Evolutionary conservation across 306 rosid species (phyloP).

Genomic region (Rosa rugosa): DNA sequence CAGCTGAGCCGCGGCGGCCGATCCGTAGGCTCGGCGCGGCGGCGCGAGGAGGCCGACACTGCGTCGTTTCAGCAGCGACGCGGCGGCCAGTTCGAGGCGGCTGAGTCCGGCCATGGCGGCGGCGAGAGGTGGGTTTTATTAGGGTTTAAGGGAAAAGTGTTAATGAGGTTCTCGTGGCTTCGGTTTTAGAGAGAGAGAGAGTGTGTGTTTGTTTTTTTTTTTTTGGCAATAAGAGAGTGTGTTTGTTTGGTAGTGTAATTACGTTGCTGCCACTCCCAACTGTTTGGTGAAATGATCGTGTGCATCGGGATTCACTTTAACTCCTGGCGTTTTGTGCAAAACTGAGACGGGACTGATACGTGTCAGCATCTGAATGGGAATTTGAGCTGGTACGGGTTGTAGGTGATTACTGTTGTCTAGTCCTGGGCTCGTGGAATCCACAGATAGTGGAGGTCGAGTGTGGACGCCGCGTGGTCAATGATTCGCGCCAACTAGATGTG

Average conservation of each 20-base stretch:
- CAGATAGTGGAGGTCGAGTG: neutral
- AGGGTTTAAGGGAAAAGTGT: slow-evolving; percentile 27
- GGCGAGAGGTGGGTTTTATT: neutral
- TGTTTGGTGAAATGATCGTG: neutral
- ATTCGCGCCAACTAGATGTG: neutral
- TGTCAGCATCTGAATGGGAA: neutral
- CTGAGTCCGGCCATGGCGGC: slow-evolving; percentile 45
- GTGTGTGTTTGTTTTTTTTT: too few relatives aligned
- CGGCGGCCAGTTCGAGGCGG: slow-evolving; percentile 35
- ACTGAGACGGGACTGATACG: neutral
- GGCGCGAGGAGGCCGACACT: neutral
- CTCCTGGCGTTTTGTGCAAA: neutral
- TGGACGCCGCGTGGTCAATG: neutral
- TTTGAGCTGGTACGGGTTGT: neutral
- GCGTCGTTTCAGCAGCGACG: slow-evolving; percentile 16
- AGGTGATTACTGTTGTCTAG: neutral
- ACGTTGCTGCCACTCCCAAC: neutral
- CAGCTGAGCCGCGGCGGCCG: slow-evolving; percentile 61
- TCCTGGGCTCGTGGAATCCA: neutral
- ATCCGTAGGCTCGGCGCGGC: slow-evolving; percentile 48
- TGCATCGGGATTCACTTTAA: neutral
- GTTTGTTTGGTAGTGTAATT: neutral
- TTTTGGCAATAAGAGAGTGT: too few relatives aligned
- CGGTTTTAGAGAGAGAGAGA: neutral
- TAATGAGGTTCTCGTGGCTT: neutral